Evolutionary conservation across 345 rosid species (phyloP), one percentile per base, ranked within the genome.

Genomic region (Eucalyptus erythrocorys): DNA sequence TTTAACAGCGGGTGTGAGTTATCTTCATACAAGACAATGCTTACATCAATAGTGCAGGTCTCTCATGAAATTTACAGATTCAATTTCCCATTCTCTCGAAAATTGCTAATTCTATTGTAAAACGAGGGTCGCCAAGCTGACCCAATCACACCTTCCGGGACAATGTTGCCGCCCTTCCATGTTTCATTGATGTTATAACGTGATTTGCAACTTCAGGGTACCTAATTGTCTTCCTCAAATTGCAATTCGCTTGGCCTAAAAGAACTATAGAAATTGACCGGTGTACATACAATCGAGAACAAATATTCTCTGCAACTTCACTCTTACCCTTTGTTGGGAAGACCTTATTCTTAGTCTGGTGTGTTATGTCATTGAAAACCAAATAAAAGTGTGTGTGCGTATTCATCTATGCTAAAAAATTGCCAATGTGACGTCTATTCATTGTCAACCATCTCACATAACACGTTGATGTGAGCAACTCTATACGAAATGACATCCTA

Each of bases 401-500:
- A 4, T n/a, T 64, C 37, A 14, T 64, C 17, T 32, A n/a, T 5
- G 40, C 10, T 32, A 22, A 16, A 64, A 64, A n/a, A 6, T 61
- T 30, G 17, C 19, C 17, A 61, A 13, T 1, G 0, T n/a, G 40
- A 8, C 5, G 1, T 64, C 5, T 8, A n/a, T 15, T 64, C 19
- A 15, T 32, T 8, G 11, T 9, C 22, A 32, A 4, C 19, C 1
- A 3, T 66, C 10, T 0, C 19, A 32, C 6, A 14, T 7, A 15
- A 1, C 10, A 64, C 0, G 3, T 15, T n/a, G 19, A 55, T 24
- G 13, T 22, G 61, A 22, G 13, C 30, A 55, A 55, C 6, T 55
- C 13, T 55, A 24, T 10, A 2, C 5, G 3, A 55, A 55, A 55
- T 0, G 6, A 55, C 13, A 24, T 10, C 27, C 2, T 2, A 22